Evolutionary conservation across 306 rosid species (phyloP).

Genomic region (Trifolium pratense): DNA sequence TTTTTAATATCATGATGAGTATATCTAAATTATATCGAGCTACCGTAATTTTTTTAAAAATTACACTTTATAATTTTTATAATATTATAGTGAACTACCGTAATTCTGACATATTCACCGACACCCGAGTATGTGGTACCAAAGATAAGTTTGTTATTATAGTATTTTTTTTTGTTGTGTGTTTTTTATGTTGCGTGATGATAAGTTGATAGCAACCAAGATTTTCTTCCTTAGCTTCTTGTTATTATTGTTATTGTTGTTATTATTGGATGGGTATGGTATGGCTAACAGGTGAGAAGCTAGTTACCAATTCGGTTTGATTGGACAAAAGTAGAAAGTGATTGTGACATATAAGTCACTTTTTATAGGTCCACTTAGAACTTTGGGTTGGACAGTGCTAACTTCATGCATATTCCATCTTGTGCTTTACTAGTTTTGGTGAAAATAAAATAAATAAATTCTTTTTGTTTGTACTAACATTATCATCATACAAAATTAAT

Average conservation of each 20-base stretch:
- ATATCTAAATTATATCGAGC: no score
- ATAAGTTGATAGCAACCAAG: slow-evolving; percentile 3
- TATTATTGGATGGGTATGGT: slow-evolving; percentile 12
- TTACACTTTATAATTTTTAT: no score
- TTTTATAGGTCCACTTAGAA: not conserved
- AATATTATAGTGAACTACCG: no score
- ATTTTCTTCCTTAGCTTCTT: not conserved
- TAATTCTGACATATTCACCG: no score
- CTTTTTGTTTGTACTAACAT: not conserved
- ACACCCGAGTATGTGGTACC: no score
- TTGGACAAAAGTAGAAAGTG: slow-evolving; percentile 9
- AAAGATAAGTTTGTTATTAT: not conserved
- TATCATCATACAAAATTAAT: no score
- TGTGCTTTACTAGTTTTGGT: not conserved
- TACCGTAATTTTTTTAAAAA: no score
- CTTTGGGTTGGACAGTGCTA: not conserved
- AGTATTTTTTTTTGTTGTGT: not conserved
- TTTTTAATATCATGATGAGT: no score
- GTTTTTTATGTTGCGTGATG: slow-evolving; percentile 5
- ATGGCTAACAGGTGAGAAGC: not conserved
- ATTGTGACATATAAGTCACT: not conserved
- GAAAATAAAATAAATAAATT: not conserved
- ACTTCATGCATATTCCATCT: not conserved
- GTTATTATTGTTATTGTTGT: not conserved
- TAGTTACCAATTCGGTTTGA: not conserved